Evolutionary conservation across 2,329 filamentous ascomycete genomes (phyloP), one percentile per base, ranked within the genome.

Genomic region (Alternaria consortialis): DNA sequence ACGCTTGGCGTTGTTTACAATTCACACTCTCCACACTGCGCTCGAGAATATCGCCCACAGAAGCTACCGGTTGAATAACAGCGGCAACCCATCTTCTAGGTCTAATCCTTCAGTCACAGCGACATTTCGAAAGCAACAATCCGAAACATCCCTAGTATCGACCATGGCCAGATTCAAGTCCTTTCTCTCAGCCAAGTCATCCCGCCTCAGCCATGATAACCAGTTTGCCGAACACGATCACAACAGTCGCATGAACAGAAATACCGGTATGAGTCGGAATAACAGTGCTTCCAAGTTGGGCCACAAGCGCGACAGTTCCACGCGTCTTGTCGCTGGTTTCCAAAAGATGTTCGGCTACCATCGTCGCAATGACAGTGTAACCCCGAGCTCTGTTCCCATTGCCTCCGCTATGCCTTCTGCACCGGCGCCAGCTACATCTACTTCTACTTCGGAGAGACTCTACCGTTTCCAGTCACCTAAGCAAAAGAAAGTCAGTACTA

Each of bases 161-260:
- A 84, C 5, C 83, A 71, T 84, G 3, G 87, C 75, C 34, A 44
- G 88, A 76, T 37, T 53, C 42, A 52, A 32, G n/a, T 15, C 27
- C 20, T 47, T 60, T 13, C n/a, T 60, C 20, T 53, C 46, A 23
- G 40, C 44, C 5, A 37, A 34, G 20, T 37, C 1, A 15, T 47
- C 34, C 13, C 25, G 53, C 17, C 23, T 25, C 31, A 40, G 39
- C 12, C 23, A 29, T 15, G 32, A 46, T 27, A 15, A n/a, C 25
- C 17, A 54, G 13, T 15, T 13, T 15, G 25, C 40, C 7, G 40
- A 20, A 36, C 15, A 36, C n/a, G 31, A 46, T 17, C 40, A 17
- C 6, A 46, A 37, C 7, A 40, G 8, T 13, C 40, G 11, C 11
- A 17, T 37, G 7, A 15, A 13, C 9, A 47, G 11, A n/a, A 48